Evolutionary conservation across 768 basidiomycete species (phyloP), one percentile per base, ranked within the genome.

Genomic region (Tricholoma sp.): DNA sequence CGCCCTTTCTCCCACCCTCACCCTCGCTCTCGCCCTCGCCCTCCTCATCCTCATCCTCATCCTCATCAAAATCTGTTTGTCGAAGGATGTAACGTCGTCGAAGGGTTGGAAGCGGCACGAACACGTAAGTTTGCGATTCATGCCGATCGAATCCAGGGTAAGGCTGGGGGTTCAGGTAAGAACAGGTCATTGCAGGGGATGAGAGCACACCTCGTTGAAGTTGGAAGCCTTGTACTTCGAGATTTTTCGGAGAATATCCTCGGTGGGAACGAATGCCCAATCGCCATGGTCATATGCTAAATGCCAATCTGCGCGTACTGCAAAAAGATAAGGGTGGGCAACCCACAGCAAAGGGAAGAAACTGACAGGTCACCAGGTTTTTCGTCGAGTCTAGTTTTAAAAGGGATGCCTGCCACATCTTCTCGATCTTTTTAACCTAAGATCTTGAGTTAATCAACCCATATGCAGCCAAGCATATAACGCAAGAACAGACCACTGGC

Each of bases 151-250:
- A 52, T 19, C 50, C 50, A 32, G 31, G 5, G 35, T 52, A 52
- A 19, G 50, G 50, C 50, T 52, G 50, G 50, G 12, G 21, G 51
- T 34, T 34, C 51, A 52, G 51, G 29, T 34, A 52, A 52, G 51
- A 52, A 52, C 16, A 52, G 51, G 37, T 34, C 37, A 52, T 22
- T 52, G 51, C 5, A 21, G n/a, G 37, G 21, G 31, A 52, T 52
- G 31, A 52, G 51, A 39, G 51, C 31, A 39, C 37, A 52, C 51
- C 31, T 52, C 32, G 18, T 18, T 7, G 37, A 34, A 52, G 51
- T 10, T 52, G 51, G 9, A 4, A 35, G 31, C 24, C 51, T 39
- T 39, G n/a, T 52, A 5, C 50, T 51, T 32, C 50, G 34, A 39
- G 21, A 52, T 34, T 24, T 8, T 34, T 52, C 21, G 32, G 31